Percentiles rank a stretch among this genome's conserved stretches.
Evolutionary conservation across 768 basidiomycete genomes (phyloP).

Genomic region (Trametes elegans): DNA sequence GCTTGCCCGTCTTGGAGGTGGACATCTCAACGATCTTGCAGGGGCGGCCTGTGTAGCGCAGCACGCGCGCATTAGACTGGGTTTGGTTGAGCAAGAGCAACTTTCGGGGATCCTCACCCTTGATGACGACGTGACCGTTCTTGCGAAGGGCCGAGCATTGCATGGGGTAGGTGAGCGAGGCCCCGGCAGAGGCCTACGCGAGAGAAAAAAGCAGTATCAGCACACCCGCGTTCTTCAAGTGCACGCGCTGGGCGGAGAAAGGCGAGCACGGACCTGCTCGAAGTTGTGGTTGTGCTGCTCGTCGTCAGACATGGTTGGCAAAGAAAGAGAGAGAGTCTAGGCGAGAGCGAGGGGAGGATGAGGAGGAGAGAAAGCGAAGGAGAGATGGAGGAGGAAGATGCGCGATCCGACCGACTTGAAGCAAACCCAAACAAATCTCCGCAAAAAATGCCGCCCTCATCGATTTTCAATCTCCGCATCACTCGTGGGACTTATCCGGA

Average conservation of each 20-base stretch:
- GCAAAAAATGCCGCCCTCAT: constrained; percentile 23
- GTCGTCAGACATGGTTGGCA: constrained; percentile 79
- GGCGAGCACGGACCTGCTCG: constrained; percentile 58
- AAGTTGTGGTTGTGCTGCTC: constrained; percentile 85
- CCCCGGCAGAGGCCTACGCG: constrained; percentile 63
- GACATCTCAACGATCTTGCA: constrained; percentile 99
- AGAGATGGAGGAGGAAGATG: constrained; percentile 1
- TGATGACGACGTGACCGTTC: constrained; percentile 94
- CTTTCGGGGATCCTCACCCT: constrained; percentile 45
- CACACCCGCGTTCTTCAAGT: constrained; percentile 9
- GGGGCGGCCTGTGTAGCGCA: constrained; percentile 59
- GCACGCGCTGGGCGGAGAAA: constrained; percentile 11
- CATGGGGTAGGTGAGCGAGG: constrained; percentile 80
- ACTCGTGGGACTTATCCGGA: constrained; percentile 26
- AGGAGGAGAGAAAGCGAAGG: constrained; percentile 4
- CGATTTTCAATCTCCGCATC: constrained; percentile 43
- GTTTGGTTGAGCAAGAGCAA: background rate
- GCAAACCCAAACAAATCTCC: background rate
- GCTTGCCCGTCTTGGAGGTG: constrained; percentile 99
- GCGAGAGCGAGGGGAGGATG: constrained; percentile 5
- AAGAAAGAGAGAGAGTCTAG: constrained; percentile 27
- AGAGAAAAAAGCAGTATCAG: constrained; percentile 7
- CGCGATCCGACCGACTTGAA: background rate
- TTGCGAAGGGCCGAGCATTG: constrained; percentile 97
- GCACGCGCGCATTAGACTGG: background rate